phyloP scores from a whole-genome alignment of 2,329 filamentous ascomycete species.

The Clarireedia paspali region DNA sequence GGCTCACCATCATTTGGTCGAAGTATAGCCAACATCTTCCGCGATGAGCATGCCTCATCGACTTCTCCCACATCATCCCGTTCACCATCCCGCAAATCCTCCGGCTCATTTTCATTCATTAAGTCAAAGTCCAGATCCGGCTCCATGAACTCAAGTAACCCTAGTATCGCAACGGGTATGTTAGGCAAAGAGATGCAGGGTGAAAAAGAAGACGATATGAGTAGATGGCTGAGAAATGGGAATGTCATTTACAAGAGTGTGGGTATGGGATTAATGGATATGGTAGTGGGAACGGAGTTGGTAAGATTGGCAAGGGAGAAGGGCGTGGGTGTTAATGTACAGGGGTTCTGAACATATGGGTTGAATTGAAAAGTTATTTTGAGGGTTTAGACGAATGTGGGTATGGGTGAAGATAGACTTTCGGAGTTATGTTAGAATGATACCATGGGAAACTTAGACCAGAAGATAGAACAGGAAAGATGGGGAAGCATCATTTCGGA shows the following conservation, averaged over 20 bases:
- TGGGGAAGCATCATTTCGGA: no score
- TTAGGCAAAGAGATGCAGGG: constrained; percentile 18
- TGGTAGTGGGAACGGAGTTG: constrained; percentile 52
- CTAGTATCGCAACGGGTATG: constrained; percentile 11
- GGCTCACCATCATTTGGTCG: neutral
- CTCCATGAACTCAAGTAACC: constrained; percentile 10
- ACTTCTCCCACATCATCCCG: neutral
- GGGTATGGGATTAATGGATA: constrained; percentile 58
- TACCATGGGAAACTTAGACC: no score
- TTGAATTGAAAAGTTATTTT: neutral
- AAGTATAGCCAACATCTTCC: neutral
- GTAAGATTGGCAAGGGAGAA: constrained; percentile 47
- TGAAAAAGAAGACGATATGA: constrained; percentile 40
- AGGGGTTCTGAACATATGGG: constrained; percentile 38
- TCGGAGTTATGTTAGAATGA: no score
- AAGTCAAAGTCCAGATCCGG: constrained; percentile 10
- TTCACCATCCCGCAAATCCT: constrained; percentile 17
- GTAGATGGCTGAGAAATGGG: constrained; percentile 49
- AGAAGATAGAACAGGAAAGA: no score
- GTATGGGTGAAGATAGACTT: no score
- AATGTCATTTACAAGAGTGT: constrained; percentile 66
- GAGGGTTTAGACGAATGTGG: no score
- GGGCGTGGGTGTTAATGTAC: constrained; percentile 45
- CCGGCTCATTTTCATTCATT: constrained; percentile 10
- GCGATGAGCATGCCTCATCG: neutral